Conservation (phyloP, 179 eudicot genomes). For the Nepenthes alata region DNA sequence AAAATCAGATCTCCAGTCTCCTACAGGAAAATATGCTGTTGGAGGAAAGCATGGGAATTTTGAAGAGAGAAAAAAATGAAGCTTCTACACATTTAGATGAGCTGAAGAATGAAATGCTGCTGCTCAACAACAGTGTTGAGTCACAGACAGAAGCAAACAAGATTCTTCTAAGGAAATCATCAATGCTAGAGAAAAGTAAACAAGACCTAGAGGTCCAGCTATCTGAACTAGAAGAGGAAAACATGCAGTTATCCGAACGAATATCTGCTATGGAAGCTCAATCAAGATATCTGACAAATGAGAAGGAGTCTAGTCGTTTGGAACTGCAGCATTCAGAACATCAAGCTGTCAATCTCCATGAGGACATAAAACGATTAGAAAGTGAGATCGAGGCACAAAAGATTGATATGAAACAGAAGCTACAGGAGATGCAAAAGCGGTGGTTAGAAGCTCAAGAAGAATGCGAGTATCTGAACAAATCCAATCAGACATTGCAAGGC, state of each 20-base stretch:
- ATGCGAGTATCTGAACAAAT: conserved; percentile 44
- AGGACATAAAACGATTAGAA: conserved; percentile 36
- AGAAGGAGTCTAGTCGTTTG: conserved; percentile 39
- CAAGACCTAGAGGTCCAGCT: conserved; percentile 47
- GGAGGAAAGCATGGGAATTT: conserved; percentile 30
- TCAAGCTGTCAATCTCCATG: conserved; percentile 31
- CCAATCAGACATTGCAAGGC: conserved; percentile 41
- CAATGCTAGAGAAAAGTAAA: conserved; percentile 45
- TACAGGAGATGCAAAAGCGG: conserved; percentile 36
- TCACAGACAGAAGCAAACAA: conserved; percentile 40
- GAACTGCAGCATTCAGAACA: conserved; percentile 45
- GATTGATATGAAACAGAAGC: conserved; percentile 26
- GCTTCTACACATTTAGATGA: conserved; percentile 30
- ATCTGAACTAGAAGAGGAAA: conserved; percentile 47
- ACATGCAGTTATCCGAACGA: conserved; percentile 40
- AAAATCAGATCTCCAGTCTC: conserved; percentile 30
- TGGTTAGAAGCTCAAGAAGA: conserved; percentile 52
- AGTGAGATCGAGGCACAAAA: conserved; percentile 37
- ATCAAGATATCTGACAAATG: conserved; percentile 34
- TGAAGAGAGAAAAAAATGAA: conserved; percentile 27
- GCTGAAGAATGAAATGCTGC: conserved; percentile 25
- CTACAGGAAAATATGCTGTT: conserved; percentile 24
- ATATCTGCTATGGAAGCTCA: conserved; percentile 56
- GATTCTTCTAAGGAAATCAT: conserved; percentile 33
- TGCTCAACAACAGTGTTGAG: conserved; percentile 30